phyloP scores from a whole-genome alignment of 352 stramenopile species.

The Phytophthora sansomeana region DNA sequence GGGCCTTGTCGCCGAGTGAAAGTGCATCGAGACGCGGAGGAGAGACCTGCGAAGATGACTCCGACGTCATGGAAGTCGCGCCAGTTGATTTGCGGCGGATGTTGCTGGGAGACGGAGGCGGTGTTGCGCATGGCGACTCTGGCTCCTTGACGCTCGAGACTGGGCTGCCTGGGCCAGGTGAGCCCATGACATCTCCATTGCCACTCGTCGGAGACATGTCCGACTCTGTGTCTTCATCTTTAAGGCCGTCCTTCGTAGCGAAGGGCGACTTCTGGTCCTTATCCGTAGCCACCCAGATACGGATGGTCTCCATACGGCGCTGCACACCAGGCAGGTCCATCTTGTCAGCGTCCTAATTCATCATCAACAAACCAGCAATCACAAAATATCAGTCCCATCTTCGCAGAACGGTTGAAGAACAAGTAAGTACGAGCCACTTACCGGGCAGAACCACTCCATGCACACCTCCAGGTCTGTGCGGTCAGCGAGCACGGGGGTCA shows the following conservation, averaged over 20 bases:
- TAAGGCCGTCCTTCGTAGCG: constrained; percentile 47
- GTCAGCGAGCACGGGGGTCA: constrained; percentile 85
- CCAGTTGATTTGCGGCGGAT: constrained; percentile 50
- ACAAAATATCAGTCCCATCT: constrained; percentile 24
- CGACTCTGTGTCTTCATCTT: constrained; percentile 75
- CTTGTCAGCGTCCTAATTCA: constrained; percentile 65
- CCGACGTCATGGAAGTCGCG: constrained; percentile 46
- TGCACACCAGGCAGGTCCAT: constrained; percentile 63
- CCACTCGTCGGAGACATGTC: constrained; percentile 60
- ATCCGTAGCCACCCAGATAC: constrained; percentile 89
- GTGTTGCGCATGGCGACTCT: constrained; percentile 46
- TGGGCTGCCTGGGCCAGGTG: constrained; percentile 64
- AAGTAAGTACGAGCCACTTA: constrained; percentile 30
- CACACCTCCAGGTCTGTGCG: constrained; percentile 86
- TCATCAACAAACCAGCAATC: constrained; percentile 5
- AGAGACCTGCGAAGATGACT: constrained; percentile 55
- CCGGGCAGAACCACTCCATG: constrained; percentile 90
- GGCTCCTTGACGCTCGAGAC: constrained; percentile 33
- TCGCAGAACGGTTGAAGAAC: constrained; percentile 17
- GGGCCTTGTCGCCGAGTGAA: constrained; percentile 45
- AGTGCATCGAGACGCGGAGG: constrained; percentile 53
- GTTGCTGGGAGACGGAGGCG: constrained; percentile 55
- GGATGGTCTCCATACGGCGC: constrained; percentile 78
- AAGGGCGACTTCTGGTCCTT: constrained; percentile 90
- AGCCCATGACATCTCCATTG: constrained; percentile 53